Evolutionary conservation across 139 green algal species (phyloP), one percentile per base, ranked within the genome.

Genomic region (Chlamydomonas incerta): DNA sequence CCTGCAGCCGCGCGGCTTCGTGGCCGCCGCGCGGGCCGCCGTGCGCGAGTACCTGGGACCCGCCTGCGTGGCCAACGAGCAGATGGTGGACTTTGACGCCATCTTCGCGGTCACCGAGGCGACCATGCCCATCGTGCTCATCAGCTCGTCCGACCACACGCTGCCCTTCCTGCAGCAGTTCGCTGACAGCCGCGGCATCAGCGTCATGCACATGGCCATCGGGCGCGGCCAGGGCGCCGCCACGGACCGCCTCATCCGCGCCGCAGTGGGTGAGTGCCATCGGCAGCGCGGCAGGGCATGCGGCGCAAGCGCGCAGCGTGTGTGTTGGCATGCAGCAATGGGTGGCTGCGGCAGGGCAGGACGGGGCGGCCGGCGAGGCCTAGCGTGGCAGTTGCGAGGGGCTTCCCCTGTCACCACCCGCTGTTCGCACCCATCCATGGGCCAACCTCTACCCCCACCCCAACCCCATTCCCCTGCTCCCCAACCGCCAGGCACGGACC

Each of bases 81-180:
- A 91, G 60, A 47, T 82, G 34, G 55, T 88, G 77, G 88, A 91
- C 55, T 71, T 91, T 33, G 88, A 88, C 24, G 72, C 71, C 20
- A 87, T 83, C 76, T 87, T 91, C n/a, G 60, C 71, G 3, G 50
- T 76, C 5, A 85, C 74, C 15, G 62, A 69, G 50, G 14, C 74
- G 63, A 72, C 66, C 55, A 79, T 82, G 57, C 88, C 88, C 76
- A 91, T 91, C 50, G 88, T 87, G 31, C 70, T 88, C 58, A 88
- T 91, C 70, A 60, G 24, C 62, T 58, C 68, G 34, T 80, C 70
- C 24, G 77, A 91, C 79, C 88, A 88, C 50, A 83, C 83, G 57
- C 70, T 91, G 82, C 82, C 88, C 6, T 87, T 89, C 62, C 82
- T 91, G 52, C 80, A 87, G 77, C 82, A 88, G 82, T 91, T 89